phyloP scores from a whole-genome alignment of 306 rosid species.

The Trifolium repens region DNA sequence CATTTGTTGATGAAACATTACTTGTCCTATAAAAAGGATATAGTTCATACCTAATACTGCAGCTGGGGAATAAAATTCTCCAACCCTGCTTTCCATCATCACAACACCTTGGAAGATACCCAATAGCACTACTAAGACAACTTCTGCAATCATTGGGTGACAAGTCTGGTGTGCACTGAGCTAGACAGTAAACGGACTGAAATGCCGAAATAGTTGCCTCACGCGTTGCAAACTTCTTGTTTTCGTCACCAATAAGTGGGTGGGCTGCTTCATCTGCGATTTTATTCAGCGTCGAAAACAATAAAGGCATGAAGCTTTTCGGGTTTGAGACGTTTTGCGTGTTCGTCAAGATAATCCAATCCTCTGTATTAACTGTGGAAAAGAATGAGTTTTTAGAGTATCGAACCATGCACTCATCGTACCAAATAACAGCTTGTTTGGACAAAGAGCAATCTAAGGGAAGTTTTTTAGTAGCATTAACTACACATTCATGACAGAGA shows the following conservation, averaged over 20 bases:
- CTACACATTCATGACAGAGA: not conserved
- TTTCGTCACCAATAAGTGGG: not conserved
- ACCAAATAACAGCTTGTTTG: not conserved
- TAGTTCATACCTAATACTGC: not conserved
- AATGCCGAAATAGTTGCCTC: not conserved
- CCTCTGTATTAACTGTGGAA: not conserved
- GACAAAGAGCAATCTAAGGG: not conserved
- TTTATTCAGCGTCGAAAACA: not conserved
- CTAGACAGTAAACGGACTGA: not conserved
- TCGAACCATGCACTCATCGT: not conserved
- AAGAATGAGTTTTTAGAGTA: not conserved
- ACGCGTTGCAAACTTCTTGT: not conserved
- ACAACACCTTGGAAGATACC: not conserved
- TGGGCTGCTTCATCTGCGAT: not conserved
- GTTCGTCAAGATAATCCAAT: accelerated
- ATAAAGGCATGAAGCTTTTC: not conserved
- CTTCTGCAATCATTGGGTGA: not conserved
- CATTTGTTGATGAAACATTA: not conserved
- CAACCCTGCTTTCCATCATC: not conserved
- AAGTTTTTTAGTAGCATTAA: not conserved
- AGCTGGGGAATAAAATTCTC: not conserved
- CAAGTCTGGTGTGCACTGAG: conserved; percentile 10
- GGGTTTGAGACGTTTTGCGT: not conserved
- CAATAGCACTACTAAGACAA: not conserved
- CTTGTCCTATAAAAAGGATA: not conserved